A percentile compares a stretch with the other conserved stretches of the same genome.
These are phyloP conservation scores for Drechslerella coelobrocha DNA, from an alignment of 2,329 filamentous ascomycete species.

Conservation along the genomic window DNA sequence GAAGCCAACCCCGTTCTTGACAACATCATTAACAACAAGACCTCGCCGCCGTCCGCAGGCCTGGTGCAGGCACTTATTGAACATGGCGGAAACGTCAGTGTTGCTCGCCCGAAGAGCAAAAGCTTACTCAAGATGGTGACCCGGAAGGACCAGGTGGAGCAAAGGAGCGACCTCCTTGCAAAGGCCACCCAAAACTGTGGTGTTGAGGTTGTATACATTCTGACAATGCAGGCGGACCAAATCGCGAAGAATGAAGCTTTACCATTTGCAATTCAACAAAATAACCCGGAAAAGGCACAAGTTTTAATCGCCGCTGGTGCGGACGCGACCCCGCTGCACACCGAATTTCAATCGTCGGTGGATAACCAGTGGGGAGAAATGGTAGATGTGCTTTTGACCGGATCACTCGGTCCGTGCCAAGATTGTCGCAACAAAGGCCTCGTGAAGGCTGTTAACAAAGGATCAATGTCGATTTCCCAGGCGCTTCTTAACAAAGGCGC, in stretches of 20 bases:
- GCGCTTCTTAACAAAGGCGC: conserved; percentile 14
- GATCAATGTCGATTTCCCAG: conserved; percentile 6
- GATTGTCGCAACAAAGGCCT: conserved; percentile 9
- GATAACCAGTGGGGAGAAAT: conserved; percentile 12
- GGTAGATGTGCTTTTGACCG: conserved; percentile 5
- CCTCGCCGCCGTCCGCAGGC: conserved; percentile 5
- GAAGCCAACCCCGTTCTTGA: conserved; percentile 24
- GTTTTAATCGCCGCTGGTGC: conserved; percentile 12
- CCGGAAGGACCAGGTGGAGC: conserved; percentile 11
- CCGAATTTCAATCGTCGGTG: conserved; percentile 10
- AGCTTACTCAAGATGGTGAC: conserved; percentile 22
- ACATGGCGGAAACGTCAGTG: conserved; percentile 13
- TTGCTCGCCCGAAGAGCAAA: conserved; percentile 19
- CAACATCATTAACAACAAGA: neutral
- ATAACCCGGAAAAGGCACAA: neutral
- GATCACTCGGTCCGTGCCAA: conserved; percentile 6
- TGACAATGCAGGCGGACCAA: conserved; percentile 8
- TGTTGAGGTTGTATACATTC: conserved; percentile 10
- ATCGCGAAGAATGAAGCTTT: conserved; percentile 16
- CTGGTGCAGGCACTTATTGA: conserved; percentile 17
- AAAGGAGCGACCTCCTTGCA: conserved; percentile 19
- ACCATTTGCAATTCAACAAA: conserved; percentile 9
- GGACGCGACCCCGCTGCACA: conserved; percentile 3
- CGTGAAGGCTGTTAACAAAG: conserved; percentile 7
- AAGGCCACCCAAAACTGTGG: conserved; percentile 19